Evolutionary conservation across 805 yeast genomes (phyloP), one percentile per base, ranked within the genome.

Genomic region (Starmerella lactis-condensi): DNA sequence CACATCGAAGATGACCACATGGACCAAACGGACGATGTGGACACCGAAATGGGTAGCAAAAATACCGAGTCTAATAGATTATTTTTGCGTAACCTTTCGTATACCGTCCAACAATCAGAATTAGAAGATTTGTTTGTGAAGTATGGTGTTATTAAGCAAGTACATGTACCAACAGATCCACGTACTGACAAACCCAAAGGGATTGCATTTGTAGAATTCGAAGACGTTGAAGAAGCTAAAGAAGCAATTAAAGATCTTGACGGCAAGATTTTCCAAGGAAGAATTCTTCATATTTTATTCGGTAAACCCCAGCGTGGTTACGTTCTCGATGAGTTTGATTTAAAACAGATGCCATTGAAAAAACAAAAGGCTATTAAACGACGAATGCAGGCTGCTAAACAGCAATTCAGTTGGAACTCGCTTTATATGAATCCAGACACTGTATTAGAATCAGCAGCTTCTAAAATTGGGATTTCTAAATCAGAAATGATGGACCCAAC

Each of bases 331-430:
- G 98, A 89, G 50, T 81, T 78, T 53, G 96, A 82, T 39, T 54
- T 89, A 37, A 75, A 79, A 43, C 82, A 85, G 51, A 59, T 89
- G 54, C 96, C 98, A 4, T 60, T 89, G 43, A 89, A 89, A 54
- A 83, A 83, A 45, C 96, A 83, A 56, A 64, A 69, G 36, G 93
- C 81, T 47, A 57, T 89, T 47, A 78, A 75, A 52, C 70, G 75
- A 44, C 81, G 79, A 49, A 74, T 72, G 20, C 76, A 72, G 46
- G 96, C 98, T 1, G 57, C 89, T 1, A 78, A 75, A 51, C 67
- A 72, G 30, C 85, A 81, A 45, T 89, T 89, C 54, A 72, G 83
- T 45, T 89, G 98, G 98, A 89, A 83, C 49, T 79, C 96, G 0
- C 62, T 89, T 22, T 89, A 71, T 48, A 69, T 89, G 75, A 85